Conservation (phyloP, 768 basidiomycete species). For the Calocera viscosa region DNA sequence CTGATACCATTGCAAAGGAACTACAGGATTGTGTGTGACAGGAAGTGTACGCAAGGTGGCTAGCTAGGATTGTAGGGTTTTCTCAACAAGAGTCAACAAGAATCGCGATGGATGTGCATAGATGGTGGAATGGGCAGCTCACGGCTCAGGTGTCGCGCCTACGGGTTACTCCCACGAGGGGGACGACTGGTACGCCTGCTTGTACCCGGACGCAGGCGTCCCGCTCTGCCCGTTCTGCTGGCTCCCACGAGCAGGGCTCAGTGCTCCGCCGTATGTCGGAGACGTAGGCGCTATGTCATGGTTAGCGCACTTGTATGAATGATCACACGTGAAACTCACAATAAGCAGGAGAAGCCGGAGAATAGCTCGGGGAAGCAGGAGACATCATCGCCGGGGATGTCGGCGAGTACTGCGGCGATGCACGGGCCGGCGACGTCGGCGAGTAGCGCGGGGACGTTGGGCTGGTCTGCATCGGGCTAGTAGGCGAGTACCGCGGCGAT, state of each 20-base stretch:
- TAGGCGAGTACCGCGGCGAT: slow-evolving; percentile 26
- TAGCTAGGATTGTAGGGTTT: neutral
- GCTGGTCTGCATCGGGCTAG: slow-evolving; percentile 14
- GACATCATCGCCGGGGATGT: slow-evolving; percentile 59
- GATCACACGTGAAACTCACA: neutral
- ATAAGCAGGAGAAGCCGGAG: slow-evolving; percentile 12
- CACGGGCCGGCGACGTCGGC: slow-evolving; percentile 59
- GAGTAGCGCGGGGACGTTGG: slow-evolving; percentile 42
- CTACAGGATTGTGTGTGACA: slow-evolving; percentile 7
- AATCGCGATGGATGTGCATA: neutral
- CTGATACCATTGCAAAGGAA: slow-evolving; percentile 6
- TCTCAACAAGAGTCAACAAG: neutral
- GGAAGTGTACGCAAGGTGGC: neutral
- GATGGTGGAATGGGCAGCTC: neutral
- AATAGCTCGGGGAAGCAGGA: slow-evolving; percentile 44
- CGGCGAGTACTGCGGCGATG: slow-evolving; percentile 86
- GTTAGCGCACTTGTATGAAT: neutral
- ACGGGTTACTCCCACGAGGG: slow-evolving; percentile 11
- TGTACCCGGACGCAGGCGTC: neutral
- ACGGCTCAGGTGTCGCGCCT: neutral
- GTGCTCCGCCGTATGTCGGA: slow-evolving; percentile 1
- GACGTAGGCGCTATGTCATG: slow-evolving; percentile 9
- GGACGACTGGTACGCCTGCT: slow-evolving; percentile 4
- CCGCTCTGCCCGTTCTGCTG: slow-evolving; percentile 9
- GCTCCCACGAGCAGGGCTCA: neutral